Percentiles rank a stretch among this genome's conserved stretches.
phyloP scores from a whole-genome alignment of 371 early-diverging fungal species.

The Parasitella parasitica region DNA sequence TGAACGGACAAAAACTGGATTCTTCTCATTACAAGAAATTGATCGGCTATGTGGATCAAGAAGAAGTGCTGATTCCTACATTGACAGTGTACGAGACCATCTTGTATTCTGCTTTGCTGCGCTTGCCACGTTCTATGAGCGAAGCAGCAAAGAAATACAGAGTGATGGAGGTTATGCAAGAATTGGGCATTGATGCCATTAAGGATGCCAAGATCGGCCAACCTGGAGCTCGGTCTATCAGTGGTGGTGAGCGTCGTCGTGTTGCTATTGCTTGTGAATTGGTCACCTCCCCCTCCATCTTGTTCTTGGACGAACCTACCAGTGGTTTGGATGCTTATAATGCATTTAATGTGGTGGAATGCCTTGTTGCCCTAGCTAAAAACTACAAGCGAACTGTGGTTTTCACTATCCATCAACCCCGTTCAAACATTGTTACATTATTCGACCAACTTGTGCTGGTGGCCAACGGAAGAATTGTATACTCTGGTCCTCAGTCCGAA shows the following conservation, averaged over 20 bases:
- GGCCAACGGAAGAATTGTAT: conserved; percentile 80
- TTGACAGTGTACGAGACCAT: conserved; percentile 85
- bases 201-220: conserved; percentile 82
- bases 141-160: conserved; percentile 54
- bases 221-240: conserved; percentile 70
- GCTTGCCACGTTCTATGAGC: conserved; percentile 70
- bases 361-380: conserved; percentile 82
- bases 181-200: conserved; percentile 77
- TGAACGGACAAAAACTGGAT: conserved; percentile 63
- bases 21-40: conserved; percentile 58
- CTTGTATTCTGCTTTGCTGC: conserved; percentile 75
- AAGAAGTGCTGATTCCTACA: conserved; percentile 81
- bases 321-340: conserved; percentile 92
- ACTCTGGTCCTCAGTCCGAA: conserved; percentile 68
- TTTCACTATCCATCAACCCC: conserved; percentile 95
- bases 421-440: conserved; percentile 85
- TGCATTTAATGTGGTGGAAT: conserved; percentile 88
- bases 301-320: conserved; percentile 96
- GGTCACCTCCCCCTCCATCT: conserved; percentile 82
- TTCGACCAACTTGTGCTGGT: conserved; percentile 90
- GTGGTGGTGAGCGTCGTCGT: conserved; percentile 87
- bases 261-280: conserved; percentile 88
- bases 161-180: conserved; percentile 75
- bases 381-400: conserved; percentile 86
- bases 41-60: conserved; percentile 85